These are phyloP conservation scores for Eucalyptus curtisii DNA, from an alignment of 345 rosid genomes.

Conservation along the genomic window DNA sequence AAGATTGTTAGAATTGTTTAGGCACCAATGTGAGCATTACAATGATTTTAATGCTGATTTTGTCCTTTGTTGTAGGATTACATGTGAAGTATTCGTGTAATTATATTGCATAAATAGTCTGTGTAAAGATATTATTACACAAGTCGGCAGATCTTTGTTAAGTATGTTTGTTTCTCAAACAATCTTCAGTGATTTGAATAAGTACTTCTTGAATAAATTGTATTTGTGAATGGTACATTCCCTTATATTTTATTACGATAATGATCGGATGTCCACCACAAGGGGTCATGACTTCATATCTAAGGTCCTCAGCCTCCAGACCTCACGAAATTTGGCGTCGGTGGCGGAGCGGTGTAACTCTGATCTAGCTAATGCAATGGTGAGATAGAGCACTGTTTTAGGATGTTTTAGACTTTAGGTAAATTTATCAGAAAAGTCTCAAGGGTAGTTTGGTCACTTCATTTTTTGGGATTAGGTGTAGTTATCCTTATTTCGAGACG, in stretches of 20 bases:
- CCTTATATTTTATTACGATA: not conserved
- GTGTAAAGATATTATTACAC: not conserved
- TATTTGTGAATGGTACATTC: not conserved
- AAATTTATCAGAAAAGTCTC: not conserved
- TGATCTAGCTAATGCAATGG: not conserved
- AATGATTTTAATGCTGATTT: not conserved
- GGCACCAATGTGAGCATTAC: not conserved
- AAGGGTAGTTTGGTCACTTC: not conserved
- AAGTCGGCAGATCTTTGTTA: not conserved
- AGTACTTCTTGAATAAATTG: not conserved
- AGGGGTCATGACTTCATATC: not conserved
- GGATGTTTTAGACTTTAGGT: not conserved
- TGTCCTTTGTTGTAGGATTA: not conserved
- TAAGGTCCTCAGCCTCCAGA: not conserved
- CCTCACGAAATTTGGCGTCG: not conserved
- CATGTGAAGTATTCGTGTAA: not conserved
- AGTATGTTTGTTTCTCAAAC: not conserved
- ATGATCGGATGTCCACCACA: not conserved
- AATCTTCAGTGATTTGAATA: not conserved
- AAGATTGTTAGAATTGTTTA: not conserved
- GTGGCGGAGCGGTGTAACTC: not conserved
- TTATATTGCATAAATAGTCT: not conserved
- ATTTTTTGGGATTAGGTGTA: not conserved
- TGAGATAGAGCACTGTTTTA: not conserved
- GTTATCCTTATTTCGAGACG: not conserved